Conservation (phyloP, 768 basidiomycete genomes). For the Lactarius akahatsu region DNA sequence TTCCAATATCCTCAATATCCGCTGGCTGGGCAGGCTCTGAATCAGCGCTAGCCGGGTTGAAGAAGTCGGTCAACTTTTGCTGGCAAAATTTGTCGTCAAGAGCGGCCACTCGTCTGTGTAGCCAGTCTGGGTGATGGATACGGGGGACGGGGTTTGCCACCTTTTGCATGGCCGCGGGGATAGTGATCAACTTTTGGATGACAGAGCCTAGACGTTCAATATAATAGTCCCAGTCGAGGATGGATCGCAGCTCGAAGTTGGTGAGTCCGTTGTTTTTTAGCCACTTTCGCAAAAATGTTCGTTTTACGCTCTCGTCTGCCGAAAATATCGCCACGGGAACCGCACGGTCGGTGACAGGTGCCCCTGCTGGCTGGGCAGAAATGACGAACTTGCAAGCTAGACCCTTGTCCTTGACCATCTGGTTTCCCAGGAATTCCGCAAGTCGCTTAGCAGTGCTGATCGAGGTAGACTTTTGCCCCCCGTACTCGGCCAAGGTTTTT, state of each 20-base stretch:
- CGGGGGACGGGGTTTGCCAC: constrained; percentile 95
- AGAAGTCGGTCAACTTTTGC: constrained; percentile 96
- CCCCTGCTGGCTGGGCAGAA: constrained; percentile 86
- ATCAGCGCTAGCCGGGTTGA: constrained; percentile 46
- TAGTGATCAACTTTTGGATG: constrained; percentile 98
- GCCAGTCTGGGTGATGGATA: constrained; percentile 96
- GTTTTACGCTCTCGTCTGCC: constrained; percentile 88
- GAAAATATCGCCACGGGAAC: constrained; percentile 98
- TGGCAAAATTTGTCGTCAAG: constrained; percentile 97
- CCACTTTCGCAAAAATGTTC: constrained; percentile 92
- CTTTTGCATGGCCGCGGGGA: constrained; percentile 98
- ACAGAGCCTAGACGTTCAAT: constrained; percentile 97
- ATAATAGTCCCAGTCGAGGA: constrained; percentile 98
- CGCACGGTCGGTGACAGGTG: constrained; percentile 95
- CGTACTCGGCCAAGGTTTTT: constrained; percentile 94
- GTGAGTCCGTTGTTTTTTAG: constrained; percentile 87
- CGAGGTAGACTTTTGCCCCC: constrained; percentile 94
- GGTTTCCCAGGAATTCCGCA: constrained; percentile 94
- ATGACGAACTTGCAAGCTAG: constrained; percentile 99
- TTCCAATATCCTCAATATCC: constrained; percentile 62
- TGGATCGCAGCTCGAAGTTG: constrained; percentile 88
- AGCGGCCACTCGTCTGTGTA: constrained; percentile 85
- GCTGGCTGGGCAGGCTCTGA: constrained; percentile 34
- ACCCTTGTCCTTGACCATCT: constrained; percentile 99
- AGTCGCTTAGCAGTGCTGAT: constrained; percentile 94